Base-by-base conservation (phyloP, 2,329 filamentous ascomycete genomes). In the Dactylella cylindrospora region DNA sequence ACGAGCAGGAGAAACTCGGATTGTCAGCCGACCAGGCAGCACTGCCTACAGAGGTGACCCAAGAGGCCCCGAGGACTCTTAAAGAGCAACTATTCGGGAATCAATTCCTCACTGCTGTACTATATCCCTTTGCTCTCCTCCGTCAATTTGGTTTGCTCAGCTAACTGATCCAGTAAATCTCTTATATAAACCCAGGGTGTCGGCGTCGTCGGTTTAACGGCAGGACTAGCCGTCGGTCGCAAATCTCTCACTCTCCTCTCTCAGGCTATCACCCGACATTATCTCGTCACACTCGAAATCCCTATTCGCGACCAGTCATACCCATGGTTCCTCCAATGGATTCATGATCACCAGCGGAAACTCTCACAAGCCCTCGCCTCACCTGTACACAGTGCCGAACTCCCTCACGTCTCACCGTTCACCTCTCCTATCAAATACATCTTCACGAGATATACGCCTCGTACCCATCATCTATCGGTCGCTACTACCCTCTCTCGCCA, bases 241-340 rank as follows among this genome's bases (percentile, higher is more conserved):
- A 85, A 85, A 70, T 88, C 87, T 26, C 73, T 86, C 59, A 81
- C 90, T 61, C 78, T 83, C 68, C 83, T 83, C 50, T 84, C 85
- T n/a, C 80, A 81, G 35, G 78, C 94, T 53, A 75, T 95, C 57
- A 86, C 88, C 43, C 84, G 86, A 47, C 88, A 91, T 41, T 83
- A 98, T 75, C 83, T 98, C 23, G 88, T 97, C 69, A 90, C 96
- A 70, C 84, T 98, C 69, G 93, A 98, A 74, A 95, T 98, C 73
- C 91, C 88, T 73, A 87, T 89, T 71, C 88, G 91, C 69, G 93
- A 98, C 74, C 84, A 89, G 36, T 90, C 91, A 1, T 98, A 97
- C 72, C 84, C 84, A 32, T 97, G 90, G 91, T 83, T 98, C 33
- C 79, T 98, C 7, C 85, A 90, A 66, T 98, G 93, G 90, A 86